Conservation (phyloP, 2,329 filamentous ascomycete genomes). For the Aspergillus felis region DNA sequence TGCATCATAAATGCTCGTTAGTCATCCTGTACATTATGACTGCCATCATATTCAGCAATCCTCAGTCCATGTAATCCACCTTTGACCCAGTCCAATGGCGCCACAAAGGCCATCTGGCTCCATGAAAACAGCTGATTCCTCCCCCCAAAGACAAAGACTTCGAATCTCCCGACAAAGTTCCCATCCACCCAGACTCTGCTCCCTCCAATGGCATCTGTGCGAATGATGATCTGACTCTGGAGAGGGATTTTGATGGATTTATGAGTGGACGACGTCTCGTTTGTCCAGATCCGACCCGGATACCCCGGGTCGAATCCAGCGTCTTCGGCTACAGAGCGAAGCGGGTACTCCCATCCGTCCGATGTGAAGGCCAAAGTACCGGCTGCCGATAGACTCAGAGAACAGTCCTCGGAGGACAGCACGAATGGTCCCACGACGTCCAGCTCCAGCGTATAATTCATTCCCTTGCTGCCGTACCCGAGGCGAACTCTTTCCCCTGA, state of each 20-base stretch:
- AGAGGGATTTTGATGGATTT: conserved; percentile 34
- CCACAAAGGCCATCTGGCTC: conserved; percentile 57
- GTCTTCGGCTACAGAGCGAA: conserved; percentile 42
- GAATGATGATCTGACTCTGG: conserved; percentile 38
- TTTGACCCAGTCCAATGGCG: conserved; percentile 39
- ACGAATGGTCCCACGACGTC: conserved; percentile 44
- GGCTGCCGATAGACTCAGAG: conserved; percentile 33
- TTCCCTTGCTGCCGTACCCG: conserved; percentile 51
- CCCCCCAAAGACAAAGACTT: conserved; percentile 54
- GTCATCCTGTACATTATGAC: neutral
- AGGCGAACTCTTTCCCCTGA: conserved; percentile 30
- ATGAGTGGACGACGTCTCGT: conserved; percentile 46
- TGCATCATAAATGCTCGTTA: no score
- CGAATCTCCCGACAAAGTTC: conserved; percentile 48
- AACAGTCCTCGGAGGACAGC: conserved; percentile 43
- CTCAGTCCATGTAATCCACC: conserved; percentile 9
- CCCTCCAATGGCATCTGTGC: conserved; percentile 45
- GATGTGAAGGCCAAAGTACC: conserved; percentile 42
- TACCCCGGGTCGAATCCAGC: conserved; percentile 47
- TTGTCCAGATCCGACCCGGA: conserved; percentile 52
- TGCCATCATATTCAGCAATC: conserved; percentile 1
- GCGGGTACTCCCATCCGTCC: conserved; percentile 47
- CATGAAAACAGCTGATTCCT: conserved; percentile 50
- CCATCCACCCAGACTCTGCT: conserved; percentile 49
- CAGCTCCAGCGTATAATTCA: conserved; percentile 54